Percentiles rank a stretch among this genome's conserved stretches.
phyloP scores from a whole-genome alignment of 768 basidiomycete species.

The Psilocybe cubensis region DNA sequence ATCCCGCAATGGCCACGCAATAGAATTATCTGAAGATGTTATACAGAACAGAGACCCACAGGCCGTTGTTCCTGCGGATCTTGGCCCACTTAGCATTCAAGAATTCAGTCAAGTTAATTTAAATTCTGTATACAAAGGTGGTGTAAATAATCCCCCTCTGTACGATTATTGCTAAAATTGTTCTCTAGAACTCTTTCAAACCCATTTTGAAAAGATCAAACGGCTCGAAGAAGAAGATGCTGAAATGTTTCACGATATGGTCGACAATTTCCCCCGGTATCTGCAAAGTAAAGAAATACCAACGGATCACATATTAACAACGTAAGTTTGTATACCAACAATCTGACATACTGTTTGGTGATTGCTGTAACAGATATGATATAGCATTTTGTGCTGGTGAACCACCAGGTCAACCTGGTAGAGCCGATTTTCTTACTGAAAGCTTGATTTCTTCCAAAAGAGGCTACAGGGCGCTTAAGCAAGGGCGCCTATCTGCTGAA shows the following conservation, averaged over 20 bases:
- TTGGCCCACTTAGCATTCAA: slow-evolving; percentile 48
- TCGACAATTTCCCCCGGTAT: slow-evolving; percentile 58
- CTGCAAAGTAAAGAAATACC: slow-evolving; percentile 56
- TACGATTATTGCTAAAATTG: background rate
- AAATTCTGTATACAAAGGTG: slow-evolving; percentile 58
- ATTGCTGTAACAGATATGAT: slow-evolving; percentile 60
- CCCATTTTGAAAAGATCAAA: slow-evolving; percentile 26
- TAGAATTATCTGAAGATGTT: slow-evolving; percentile 46
- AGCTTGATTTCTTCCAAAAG: slow-evolving; percentile 52
- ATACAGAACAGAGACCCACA: slow-evolving; percentile 34
- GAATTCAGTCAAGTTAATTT: slow-evolving; percentile 53
- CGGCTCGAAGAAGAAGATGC: slow-evolving; percentile 37
- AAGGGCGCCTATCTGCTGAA: slow-evolving; percentile 48
- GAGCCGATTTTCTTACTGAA: slow-evolving; percentile 63
- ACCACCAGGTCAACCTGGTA: slow-evolving; percentile 43
- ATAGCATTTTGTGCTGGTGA: slow-evolving; percentile 57
- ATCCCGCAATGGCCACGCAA: slow-evolving; percentile 17
- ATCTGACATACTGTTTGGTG: slow-evolving; percentile 3
- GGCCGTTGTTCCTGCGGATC: slow-evolving; percentile 31
- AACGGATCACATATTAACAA: slow-evolving; percentile 60
- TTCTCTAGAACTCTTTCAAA: slow-evolving; percentile 43
- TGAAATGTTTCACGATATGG: slow-evolving; percentile 45
- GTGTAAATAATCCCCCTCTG: slow-evolving; percentile 6
- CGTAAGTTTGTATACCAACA: slow-evolving; percentile 41
- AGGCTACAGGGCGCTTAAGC: slow-evolving; percentile 55